Evolutionary conservation across 768 basidiomycete genomes (phyloP).

Genomic region (Coprinopsis sp.): DNA sequence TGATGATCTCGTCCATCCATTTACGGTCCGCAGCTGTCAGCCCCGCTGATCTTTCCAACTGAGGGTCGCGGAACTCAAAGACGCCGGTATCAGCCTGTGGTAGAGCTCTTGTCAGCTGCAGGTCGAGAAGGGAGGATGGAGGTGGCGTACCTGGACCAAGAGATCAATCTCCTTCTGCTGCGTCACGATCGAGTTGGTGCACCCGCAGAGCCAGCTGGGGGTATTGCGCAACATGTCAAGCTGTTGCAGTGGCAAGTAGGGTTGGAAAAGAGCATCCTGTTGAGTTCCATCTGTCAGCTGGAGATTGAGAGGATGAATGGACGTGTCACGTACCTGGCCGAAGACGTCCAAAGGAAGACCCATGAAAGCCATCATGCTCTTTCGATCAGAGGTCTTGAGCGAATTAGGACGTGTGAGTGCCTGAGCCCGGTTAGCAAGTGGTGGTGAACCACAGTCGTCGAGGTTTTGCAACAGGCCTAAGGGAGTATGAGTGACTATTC

Average conservation of each 20-base stretch:
- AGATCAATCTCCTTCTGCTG: conserved; percentile 91
- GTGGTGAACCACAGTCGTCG: conserved; percentile 88
- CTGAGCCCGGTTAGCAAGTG: conserved; percentile 62
- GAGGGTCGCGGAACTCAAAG: conserved; percentile 84
- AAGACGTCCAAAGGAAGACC: conserved; percentile 95
- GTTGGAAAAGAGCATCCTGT: conserved; percentile 96
- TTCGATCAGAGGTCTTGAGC: conserved; percentile 81
- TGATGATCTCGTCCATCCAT: conserved; percentile 96
- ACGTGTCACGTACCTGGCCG: conserved; percentile 55
- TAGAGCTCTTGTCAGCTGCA: background rate
- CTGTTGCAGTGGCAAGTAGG: conserved; percentile 94
- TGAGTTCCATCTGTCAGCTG: too few relatives aligned
- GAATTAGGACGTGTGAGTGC: conserved; percentile 65
- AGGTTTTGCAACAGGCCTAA: conserved; percentile 82
- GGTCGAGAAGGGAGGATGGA: background rate
- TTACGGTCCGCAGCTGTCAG: conserved; percentile 91
- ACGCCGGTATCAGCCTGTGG: conserved; percentile 76
- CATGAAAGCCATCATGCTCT: conserved; percentile 86
- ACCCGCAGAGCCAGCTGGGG: conserved; percentile 86
- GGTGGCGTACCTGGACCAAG: conserved; percentile 69
- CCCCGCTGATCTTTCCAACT: conserved; percentile 69
- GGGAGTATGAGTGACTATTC: background rate
- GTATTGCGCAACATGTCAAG: conserved; percentile 81
- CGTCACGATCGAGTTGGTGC: conserved; percentile 92
- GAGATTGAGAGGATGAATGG: background rate